A percentile compares a stretch with the other conserved stretches of the same genome.
Evolutionary conservation across 352 stramenopile species (phyloP).

Genomic region (Phytophthora melonis): DNA sequence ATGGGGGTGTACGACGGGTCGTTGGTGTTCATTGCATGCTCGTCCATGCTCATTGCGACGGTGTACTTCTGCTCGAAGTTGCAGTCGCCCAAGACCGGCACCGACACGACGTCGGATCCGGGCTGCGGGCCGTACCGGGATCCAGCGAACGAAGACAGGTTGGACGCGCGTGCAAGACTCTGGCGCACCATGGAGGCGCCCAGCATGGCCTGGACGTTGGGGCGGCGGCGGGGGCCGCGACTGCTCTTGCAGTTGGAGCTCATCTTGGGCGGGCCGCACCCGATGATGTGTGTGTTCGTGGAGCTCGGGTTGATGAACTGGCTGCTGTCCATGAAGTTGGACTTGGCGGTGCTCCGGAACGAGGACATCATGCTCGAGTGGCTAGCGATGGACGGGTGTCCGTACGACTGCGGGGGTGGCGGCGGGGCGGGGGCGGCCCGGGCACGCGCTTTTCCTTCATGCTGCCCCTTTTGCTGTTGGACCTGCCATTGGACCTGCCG

Average conservation of each 20-base stretch:
- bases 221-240: slow-evolving; percentile 43
- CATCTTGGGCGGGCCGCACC: slow-evolving; percentile 22
- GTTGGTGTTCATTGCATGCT: slow-evolving; percentile 25
- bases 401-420: slow-evolving; percentile 4
- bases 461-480: slow-evolving; percentile 10
- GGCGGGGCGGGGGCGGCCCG: slow-evolving; percentile 2
- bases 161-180: slow-evolving; percentile 57
- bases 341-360: slow-evolving; percentile 43
- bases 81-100: slow-evolving; percentile 77
- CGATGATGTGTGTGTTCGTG: slow-evolving; percentile 47
- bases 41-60: slow-evolving; percentile 71
- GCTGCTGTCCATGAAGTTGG: slow-evolving; percentile 71
- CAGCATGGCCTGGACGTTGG: slow-evolving; percentile 77
- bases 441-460: slow-evolving; percentile 26
- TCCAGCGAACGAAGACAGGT: slow-evolving; percentile 43
- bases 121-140: slow-evolving; percentile 66
- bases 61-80: slow-evolving; percentile 74
- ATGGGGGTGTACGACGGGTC: slow-evolving; percentile 53
- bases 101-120: slow-evolving; percentile 59
- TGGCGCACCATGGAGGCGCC: slow-evolving; percentile 70
- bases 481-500: not conserved
- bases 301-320: slow-evolving; percentile 58
- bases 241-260: slow-evolving; percentile 47
- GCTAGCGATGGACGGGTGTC: slow-evolving; percentile 8
- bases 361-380: slow-evolving; percentile 20